A percentile compares a stretch with the other conserved stretches of the same genome.
Conservation (phyloP, 768 basidiomycete species). For the Candolleomyces eurysporus region DNA sequence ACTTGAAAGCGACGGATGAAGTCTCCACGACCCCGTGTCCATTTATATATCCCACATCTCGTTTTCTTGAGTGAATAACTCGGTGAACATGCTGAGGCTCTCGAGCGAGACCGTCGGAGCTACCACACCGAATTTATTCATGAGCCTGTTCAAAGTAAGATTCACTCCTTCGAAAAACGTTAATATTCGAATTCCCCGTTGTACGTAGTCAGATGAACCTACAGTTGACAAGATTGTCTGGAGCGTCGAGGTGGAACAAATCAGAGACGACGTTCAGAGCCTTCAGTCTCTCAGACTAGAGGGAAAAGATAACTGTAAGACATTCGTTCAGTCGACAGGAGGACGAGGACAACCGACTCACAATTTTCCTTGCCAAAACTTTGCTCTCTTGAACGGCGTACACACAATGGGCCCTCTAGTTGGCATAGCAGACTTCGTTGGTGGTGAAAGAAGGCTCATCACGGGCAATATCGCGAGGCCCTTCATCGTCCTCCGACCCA, state of each 20-base stretch:
- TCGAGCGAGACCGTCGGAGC: background rate
- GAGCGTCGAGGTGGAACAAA: background rate
- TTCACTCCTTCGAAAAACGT: background rate
- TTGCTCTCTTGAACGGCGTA: background rate
- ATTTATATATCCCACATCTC: background rate
- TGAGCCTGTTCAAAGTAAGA: background rate
- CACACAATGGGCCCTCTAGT: background rate
- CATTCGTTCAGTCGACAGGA: background rate
- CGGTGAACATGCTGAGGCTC: background rate
- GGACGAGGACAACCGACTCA: background rate
- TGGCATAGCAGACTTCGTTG: background rate
- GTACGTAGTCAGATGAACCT: background rate
- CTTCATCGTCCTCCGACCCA: no score
- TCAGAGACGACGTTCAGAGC: background rate
- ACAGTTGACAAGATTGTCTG: background rate
- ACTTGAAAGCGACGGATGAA: background rate
- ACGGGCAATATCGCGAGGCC: background rate
- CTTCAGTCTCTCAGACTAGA: background rate
- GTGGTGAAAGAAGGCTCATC: background rate
- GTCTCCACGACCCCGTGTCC: background rate
- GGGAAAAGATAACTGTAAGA: background rate
- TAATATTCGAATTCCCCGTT: background rate
- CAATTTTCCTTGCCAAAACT: background rate
- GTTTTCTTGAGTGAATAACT: background rate
- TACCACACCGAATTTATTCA: background rate